Conservation (phyloP, 139 green algal genomes). For the Monoraphidium neglectum region DNA sequence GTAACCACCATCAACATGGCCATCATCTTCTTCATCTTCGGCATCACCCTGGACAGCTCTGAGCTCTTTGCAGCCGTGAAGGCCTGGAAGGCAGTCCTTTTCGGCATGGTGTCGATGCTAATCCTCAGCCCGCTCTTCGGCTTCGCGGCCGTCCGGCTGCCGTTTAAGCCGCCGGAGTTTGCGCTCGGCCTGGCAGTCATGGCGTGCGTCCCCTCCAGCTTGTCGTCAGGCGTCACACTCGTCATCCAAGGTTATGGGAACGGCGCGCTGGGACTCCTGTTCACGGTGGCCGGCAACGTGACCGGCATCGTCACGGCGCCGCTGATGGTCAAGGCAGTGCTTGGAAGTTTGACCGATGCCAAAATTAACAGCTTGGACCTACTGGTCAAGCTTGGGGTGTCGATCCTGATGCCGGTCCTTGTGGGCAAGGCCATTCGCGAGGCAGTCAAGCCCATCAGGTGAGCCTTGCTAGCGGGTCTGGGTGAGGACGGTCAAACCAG, state of each 20-base stretch:
- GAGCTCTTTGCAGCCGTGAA: conserved; percentile 61
- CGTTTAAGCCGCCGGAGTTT: conserved; percentile 64
- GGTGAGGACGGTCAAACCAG: neutral
- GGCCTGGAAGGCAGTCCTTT: conserved; percentile 48
- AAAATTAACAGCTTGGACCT: conserved; percentile 64
- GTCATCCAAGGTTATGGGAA: conserved; percentile 69
- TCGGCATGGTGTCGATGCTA: conserved; percentile 66
- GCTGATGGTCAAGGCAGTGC: conserved; percentile 57
- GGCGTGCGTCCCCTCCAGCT: conserved; percentile 77
- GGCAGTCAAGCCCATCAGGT: conserved; percentile 12
- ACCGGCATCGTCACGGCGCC: conserved; percentile 76
- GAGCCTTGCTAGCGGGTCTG: neutral
- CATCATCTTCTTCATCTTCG: conserved; percentile 76
- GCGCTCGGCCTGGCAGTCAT: conserved; percentile 81
- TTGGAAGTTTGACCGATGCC: conserved; percentile 44
- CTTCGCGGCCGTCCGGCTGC: conserved; percentile 56
- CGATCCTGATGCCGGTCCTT: conserved; percentile 71
- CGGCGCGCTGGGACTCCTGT: conserved; percentile 74
- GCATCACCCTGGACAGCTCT: conserved; percentile 67
- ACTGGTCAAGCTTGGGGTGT: conserved; percentile 78
- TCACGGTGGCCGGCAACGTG: conserved; percentile 82
- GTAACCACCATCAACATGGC: conserved; percentile 58
- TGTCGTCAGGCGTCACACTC: conserved; percentile 76
- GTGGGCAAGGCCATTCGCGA: conserved; percentile 68
- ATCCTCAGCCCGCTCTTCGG: conserved; percentile 65